Percentiles rank a stretch among this genome's conserved stretches.
Evolutionary conservation across 169 alveolate species (phyloP).

Genomic region (Eimeria praecox): DNA sequence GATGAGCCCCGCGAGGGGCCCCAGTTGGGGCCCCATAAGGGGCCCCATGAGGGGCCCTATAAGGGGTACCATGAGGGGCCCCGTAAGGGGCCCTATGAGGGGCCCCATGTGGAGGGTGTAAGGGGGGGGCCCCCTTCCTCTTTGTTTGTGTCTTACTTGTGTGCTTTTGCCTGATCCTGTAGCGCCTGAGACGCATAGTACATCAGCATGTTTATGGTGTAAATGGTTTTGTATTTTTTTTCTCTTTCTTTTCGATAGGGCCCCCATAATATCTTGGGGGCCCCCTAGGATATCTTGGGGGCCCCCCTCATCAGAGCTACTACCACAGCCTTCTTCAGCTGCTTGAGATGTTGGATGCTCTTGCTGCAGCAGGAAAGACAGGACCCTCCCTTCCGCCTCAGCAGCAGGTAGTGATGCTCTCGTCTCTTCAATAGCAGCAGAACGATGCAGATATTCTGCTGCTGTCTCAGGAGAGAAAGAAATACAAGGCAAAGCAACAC

Average conservation of each 20-base stretch:
- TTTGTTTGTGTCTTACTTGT: slow-evolving; percentile 69
- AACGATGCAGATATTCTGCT: slow-evolving; percentile 3
- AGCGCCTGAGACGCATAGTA: slow-evolving; percentile 95
- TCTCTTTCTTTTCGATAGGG: slow-evolving; percentile 31
- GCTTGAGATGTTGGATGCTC: slow-evolving; percentile 43
- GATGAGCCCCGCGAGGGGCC: neutral
- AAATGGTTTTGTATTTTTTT: slow-evolving; percentile 88
- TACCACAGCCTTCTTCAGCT: slow-evolving; percentile 59
- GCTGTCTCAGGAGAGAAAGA: slow-evolving; percentile 46
- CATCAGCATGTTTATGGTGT: slow-evolving; percentile 90
- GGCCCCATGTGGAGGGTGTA: too few species aligned
- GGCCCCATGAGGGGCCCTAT: too few species aligned
- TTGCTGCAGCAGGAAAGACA: slow-evolving; percentile 65
- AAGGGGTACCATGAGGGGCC: too few species aligned
- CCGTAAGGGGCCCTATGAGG: too few species aligned
- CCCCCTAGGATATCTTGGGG: neutral
- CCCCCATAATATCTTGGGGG: neutral
- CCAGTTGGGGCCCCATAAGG: neutral
- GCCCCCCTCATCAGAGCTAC: neutral
- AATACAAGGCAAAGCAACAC: neutral
- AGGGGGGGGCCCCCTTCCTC: too few species aligned
- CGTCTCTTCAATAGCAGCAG: slow-evolving; percentile 84
- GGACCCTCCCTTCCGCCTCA: slow-evolving; percentile 83
- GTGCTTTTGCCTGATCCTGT: slow-evolving; percentile 98
- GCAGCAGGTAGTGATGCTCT: slow-evolving; percentile 93